phyloP scores from a whole-genome alignment of 208 protist species.

The Vickermania ingenoplastis region DNA sequence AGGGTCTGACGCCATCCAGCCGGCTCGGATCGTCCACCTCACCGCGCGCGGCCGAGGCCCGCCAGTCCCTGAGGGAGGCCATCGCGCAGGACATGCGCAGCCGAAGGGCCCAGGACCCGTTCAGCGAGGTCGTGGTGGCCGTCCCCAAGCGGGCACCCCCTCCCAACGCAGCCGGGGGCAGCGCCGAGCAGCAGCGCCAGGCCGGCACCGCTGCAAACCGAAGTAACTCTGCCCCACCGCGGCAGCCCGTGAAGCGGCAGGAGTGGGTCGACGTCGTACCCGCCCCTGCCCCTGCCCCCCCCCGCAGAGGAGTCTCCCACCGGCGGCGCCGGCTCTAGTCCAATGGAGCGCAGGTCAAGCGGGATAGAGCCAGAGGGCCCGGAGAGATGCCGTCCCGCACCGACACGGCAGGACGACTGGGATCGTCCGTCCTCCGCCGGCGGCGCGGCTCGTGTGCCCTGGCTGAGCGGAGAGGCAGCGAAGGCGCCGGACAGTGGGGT shows the following conservation, averaged over 20 bases:
- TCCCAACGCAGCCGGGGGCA: slow-evolving; percentile 12
- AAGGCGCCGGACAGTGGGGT: background rate
- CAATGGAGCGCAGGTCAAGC: too few relatives aligned
- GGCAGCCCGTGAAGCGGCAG: slow-evolving; percentile 5
- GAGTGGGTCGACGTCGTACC: slow-evolving; percentile 30
- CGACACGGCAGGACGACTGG: background rate
- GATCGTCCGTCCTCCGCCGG: background rate
- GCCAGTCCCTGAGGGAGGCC: slow-evolving; percentile 40
- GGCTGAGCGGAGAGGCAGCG: background rate
- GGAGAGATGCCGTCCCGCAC: background rate
- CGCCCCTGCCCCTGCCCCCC: background rate
- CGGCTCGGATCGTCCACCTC: background rate
- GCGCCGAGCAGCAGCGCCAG: slow-evolving; percentile 1
- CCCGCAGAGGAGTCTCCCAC: too few relatives aligned
- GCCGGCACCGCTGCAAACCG: background rate
- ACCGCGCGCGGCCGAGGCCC: slow-evolving; percentile 50
- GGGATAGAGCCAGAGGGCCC: background rate
- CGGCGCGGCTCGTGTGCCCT: background rate
- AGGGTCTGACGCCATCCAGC: background rate
- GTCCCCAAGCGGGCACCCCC: slow-evolving; percentile 67
- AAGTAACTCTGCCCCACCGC: slow-evolving; percentile 3
- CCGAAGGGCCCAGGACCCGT: slow-evolving; percentile 58
- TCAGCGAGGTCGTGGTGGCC: slow-evolving; percentile 70
- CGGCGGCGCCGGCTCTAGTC: too few relatives aligned
- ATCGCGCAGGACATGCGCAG: slow-evolving; percentile 84